phyloP scores from a whole-genome alignment of 192 early-diverging fungal species.

The Geranomyces michiganensis region DNA sequence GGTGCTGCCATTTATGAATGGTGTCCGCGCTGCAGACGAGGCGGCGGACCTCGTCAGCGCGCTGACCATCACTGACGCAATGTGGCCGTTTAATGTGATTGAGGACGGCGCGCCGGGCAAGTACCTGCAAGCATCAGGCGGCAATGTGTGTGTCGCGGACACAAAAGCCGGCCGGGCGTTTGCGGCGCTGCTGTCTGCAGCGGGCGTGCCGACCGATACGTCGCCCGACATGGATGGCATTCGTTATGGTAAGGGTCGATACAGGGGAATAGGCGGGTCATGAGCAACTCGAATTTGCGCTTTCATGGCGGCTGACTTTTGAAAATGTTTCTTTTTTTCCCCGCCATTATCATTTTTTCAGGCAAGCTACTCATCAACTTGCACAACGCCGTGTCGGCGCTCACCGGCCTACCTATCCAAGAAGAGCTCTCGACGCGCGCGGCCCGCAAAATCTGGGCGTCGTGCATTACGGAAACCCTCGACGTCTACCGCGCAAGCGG shows the following conservation, averaged over 20 bases:
- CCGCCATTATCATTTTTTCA: background rate
- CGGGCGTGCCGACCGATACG: slow-evolving; percentile 28
- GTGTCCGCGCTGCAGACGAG: slow-evolving; percentile 15
- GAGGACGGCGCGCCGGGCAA: slow-evolving; percentile 3
- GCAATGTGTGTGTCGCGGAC: slow-evolving; percentile 39
- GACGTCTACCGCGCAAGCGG: slow-evolving; percentile 37
- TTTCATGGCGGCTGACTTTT: too few species aligned
- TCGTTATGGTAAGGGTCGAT: slow-evolving; percentile 37
- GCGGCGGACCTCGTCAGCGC: background rate
- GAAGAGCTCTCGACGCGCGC: slow-evolving; percentile 36
- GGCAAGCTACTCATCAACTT: slow-evolving; percentile 52
- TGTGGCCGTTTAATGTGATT: slow-evolving; percentile 51
- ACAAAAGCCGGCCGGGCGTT: slow-evolving; percentile 25
- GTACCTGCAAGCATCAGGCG: slow-evolving; percentile 37
- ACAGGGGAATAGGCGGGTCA: background rate
- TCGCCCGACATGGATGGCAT: slow-evolving; percentile 39
- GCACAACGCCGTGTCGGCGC: slow-evolving; percentile 50
- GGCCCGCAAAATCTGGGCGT: slow-evolving; percentile 36
- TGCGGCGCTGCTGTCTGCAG: slow-evolving; percentile 25
- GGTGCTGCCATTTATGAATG: slow-evolving; percentile 17
- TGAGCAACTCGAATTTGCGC: background rate
- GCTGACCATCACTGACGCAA: slow-evolving; percentile 32
- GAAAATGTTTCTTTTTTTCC: background rate
- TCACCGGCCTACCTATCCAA: slow-evolving; percentile 39
- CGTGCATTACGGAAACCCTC: slow-evolving; percentile 46